Evolutionary conservation across 73 alveolate genomes (phyloP), one percentile per base, ranked within the genome.

Genomic region (Symbiodinium pilosum): DNA sequence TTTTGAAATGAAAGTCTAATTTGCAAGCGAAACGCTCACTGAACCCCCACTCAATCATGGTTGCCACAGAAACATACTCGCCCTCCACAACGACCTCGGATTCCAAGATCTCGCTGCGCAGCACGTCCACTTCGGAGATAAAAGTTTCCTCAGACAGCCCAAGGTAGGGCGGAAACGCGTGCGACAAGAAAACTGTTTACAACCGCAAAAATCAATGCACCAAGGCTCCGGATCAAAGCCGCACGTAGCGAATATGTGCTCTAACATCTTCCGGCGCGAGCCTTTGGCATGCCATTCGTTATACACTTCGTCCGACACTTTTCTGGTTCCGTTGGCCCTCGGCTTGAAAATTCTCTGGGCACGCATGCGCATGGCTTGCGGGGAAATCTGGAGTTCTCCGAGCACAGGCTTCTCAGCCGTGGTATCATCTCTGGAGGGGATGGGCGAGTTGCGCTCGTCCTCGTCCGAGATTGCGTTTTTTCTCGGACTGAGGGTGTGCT

Each of bases 21-120:
- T 54, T 52, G 68, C 43, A 20, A 18, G 8, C 86, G 26, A 34
- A 84, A 28, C 1, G 44, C 95, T 88, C 86, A 28, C 64, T 8
- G 71, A 83, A 88, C 30, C 86, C 87, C 95, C 95, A 88, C 9
- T 56, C 59, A 1, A 9, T 39, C 43, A 88, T 88, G 0, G 41
- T 12, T 12, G 56, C 95, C 6, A 20, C 14, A 75, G 38, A 3
- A 0, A 34, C 71, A 34, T 59, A 88, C 32, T 88, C 87, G 1
- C 95, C 95, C n/a, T 88, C 95, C 9, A 88, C 47, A 16, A 41
- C 69, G 2, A 88, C 95, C 43, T 88, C 95, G 4, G 56, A 26
- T 28, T 88, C 95, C 34, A 59, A n/a, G 20, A 88, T 4, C 95
- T 88, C 95, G 18, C 28, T 38, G n/a, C 95, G 51, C n/a, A 88